Conservation (phyloP, 768 basidiomycete species). For the Pleurotus cornucopiae region DNA sequence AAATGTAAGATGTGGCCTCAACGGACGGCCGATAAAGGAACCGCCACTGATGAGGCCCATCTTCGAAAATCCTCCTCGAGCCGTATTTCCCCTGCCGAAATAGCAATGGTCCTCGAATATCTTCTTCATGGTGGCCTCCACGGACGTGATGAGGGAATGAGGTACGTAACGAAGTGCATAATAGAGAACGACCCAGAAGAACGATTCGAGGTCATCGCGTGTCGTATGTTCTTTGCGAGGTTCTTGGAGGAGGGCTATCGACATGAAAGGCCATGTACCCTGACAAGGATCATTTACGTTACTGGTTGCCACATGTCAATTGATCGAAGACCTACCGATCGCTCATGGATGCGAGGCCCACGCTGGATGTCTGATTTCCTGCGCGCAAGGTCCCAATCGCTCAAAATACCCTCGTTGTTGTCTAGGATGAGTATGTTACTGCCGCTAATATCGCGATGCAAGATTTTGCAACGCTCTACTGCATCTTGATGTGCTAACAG, state of each 20-base stretch:
- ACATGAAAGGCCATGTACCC: conserved; percentile 32
- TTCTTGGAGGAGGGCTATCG: conserved; percentile 15
- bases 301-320: too few relatives aligned
- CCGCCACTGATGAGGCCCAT: not conserved
- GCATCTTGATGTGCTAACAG: conserved; percentile 8
- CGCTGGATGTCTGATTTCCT: not conserved
- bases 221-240: conserved; percentile 15
- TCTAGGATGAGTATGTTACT: conserved; percentile 8
- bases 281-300: conserved; percentile 5
- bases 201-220: conserved; percentile 28
- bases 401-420: conserved; percentile 4
- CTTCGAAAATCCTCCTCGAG: not conserved
- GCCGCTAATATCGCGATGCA: conserved; percentile 11
- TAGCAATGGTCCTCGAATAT: not conserved
- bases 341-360: not conserved
- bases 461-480: not conserved
- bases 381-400: conserved; percentile 9
- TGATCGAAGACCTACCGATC: not conserved
- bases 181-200: conserved; percentile 18
- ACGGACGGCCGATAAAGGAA: not conserved
- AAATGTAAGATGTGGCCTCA: not conserved
- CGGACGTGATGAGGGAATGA: conserved; percentile 3
- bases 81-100: not conserved
- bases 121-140: not conserved
- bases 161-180: conserved; percentile 10